Evolutionary conservation across 345 rosid genomes (phyloP).

Genomic region (Odontarrhena argentea): DNA sequence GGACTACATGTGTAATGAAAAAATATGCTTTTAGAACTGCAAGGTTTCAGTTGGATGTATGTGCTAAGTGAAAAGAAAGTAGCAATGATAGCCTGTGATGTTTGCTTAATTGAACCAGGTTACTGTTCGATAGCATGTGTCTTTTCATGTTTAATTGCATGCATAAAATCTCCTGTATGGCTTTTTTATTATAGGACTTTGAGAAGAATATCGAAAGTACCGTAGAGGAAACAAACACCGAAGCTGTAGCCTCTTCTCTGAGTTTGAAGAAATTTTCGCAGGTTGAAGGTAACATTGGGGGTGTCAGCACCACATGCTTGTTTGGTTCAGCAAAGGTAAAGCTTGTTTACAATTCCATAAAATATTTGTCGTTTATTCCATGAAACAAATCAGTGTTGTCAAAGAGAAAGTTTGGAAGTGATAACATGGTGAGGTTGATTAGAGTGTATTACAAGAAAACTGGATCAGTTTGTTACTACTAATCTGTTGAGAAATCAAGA

Average conservation of each 20-base stretch:
- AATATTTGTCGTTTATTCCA: conserved; percentile 27
- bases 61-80: background rate
- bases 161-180: background rate
- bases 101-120: background rate
- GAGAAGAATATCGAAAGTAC: conserved; percentile 39
- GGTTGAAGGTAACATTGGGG: conserved; percentile 28
- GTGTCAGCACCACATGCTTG: conserved; percentile 15
- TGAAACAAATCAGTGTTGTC: conserved; percentile 59
- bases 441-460: background rate
- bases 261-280: conserved; percentile 29
- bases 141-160: background rate
- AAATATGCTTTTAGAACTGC: background rate
- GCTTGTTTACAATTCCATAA: background rate
- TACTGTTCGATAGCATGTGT: background rate
- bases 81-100: background rate
- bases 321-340: conserved; percentile 43
- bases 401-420: conserved; percentile 51
- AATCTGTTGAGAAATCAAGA: conserved; percentile 19
- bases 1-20: background rate
- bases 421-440: conserved; percentile 49
- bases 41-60: conserved; percentile 15
- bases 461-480: background rate
- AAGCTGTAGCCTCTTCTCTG: conserved; percentile 39
- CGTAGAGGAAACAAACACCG: conserved; percentile 29
- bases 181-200: conserved; percentile 42